Evolutionary conservation across 2,329 filamentous ascomycete species (phyloP).

Genomic region (Sclerotinia spermophila): DNA sequence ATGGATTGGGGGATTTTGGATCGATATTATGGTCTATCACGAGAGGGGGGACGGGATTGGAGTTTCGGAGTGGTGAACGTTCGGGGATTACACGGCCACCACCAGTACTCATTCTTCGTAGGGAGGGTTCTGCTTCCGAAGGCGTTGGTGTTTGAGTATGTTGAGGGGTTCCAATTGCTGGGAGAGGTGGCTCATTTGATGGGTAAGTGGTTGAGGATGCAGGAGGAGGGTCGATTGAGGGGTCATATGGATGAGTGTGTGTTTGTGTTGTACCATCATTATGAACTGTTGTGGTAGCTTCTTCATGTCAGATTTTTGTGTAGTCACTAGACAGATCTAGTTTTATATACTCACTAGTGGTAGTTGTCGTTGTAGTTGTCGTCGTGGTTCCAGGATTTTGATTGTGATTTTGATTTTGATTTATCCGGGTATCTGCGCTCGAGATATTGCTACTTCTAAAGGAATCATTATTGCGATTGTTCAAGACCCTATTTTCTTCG

Average conservation of each 20-base stretch:
- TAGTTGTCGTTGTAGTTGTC: slow-evolving; percentile 11
- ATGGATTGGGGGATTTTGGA: background rate
- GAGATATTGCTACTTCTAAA: slow-evolving; percentile 19
- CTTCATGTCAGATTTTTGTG: background rate
- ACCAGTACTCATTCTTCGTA: slow-evolving; percentile 10
- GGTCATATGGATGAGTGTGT: slow-evolving; percentile 16
- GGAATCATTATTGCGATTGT: slow-evolving; percentile 14
- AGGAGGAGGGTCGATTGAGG: slow-evolving; percentile 13
- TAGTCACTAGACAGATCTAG: too few relatives aligned
- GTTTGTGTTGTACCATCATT: slow-evolving; percentile 16
- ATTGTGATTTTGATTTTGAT: background rate
- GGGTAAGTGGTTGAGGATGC: slow-evolving; percentile 12
- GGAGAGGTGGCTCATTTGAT: slow-evolving; percentile 1
- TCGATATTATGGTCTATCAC: background rate
- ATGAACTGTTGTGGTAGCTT: slow-evolving; percentile 16
- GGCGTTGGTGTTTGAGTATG: background rate
- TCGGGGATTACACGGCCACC: slow-evolving; percentile 16
- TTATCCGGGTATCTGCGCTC: slow-evolving; percentile 17
- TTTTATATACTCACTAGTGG: slow-evolving; percentile 11
- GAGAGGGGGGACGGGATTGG: slow-evolving; percentile 9
- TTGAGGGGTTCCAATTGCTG: background rate
- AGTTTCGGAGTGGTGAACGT: slow-evolving; percentile 16
- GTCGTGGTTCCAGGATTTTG: slow-evolving; percentile 5
- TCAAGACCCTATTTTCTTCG: background rate
- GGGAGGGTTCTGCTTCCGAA: background rate